Evolutionary conservation across 768 basidiomycete genomes (phyloP).

Genomic region (Cystoderma amianthinum): DNA sequence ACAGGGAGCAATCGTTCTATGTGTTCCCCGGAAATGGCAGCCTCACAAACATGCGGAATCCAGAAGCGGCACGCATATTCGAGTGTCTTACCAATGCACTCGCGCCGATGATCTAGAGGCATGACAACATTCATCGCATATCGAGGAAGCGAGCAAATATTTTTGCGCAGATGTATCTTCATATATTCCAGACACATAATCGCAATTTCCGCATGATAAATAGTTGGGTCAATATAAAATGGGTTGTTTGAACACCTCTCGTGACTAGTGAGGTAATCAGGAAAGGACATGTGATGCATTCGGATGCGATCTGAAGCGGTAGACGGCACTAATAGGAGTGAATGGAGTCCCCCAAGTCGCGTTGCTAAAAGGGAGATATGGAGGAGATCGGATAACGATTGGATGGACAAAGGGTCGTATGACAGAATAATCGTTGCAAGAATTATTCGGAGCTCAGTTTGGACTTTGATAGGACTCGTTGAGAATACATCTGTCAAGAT

Average conservation of each 20-base stretch:
- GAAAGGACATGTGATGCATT: background rate
- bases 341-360: background rate
- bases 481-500: background rate
- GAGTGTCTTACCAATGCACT: background rate
- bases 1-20: background rate
- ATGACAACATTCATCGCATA: background rate
- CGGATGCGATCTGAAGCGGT: background rate
- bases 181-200: background rate
- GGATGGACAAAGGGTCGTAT: background rate
- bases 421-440: background rate
- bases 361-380: background rate
- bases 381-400: background rate
- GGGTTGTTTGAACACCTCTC: background rate
- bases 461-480: background rate
- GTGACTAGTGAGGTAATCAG: background rate
- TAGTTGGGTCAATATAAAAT: background rate
- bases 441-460: background rate
- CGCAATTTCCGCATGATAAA: background rate
- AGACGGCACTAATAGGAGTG: background rate
- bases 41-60: background rate
- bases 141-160: background rate
- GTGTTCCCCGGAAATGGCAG: background rate
- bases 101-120: background rate
- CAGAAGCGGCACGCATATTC: background rate
- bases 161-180: background rate